Evolutionary conservation across 208 protist genomes (phyloP).

Genomic region (Vickermania ingenoplastis): DNA sequence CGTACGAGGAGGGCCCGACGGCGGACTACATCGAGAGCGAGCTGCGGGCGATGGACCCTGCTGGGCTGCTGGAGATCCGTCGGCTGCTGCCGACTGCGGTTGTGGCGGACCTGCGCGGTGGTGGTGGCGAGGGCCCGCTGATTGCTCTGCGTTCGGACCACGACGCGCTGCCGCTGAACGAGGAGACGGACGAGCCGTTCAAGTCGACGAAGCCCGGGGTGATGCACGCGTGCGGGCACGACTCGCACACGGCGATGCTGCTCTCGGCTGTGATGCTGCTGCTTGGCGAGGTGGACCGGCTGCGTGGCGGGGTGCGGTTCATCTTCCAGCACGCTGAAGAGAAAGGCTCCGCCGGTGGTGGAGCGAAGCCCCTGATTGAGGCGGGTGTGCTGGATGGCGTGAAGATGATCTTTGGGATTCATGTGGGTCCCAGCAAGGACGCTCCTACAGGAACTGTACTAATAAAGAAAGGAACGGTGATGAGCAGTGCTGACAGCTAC

Average conservation of each 20-base stretch:
- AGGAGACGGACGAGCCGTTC: conserved; percentile 32
- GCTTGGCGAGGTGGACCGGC: conserved; percentile 27
- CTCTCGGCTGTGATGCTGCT: conserved; percentile 44
- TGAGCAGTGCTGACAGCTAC: conserved; percentile 19
- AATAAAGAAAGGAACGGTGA: conserved; percentile 17
- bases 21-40: conserved; percentile 33
- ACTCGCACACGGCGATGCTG: conserved; percentile 49
- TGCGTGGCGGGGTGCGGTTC: conserved; percentile 58
- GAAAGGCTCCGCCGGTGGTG: conserved; percentile 21
- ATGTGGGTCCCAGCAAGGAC: conserved; percentile 13
- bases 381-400: conserved; percentile 36
- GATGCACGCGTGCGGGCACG: conserved; percentile 56
- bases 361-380: conserved; percentile 32
- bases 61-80: conserved; percentile 28
- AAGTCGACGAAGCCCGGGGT: conserved; percentile 30
- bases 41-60: conserved; percentile 18
- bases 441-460: conserved; percentile 10
- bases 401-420: conserved; percentile 41
- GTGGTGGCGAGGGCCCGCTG: neutral
- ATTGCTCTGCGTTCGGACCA: conserved; percentile 43
- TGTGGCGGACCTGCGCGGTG: neutral
- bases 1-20: conserved; percentile 32
- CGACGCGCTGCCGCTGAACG: conserved; percentile 49
- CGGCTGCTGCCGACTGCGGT: conserved; percentile 29
- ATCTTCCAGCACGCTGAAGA: conserved; percentile 63